Evolutionary conservation across 75 land plant species (phyloP).

Genomic region (Larix kaempferi): DNA sequence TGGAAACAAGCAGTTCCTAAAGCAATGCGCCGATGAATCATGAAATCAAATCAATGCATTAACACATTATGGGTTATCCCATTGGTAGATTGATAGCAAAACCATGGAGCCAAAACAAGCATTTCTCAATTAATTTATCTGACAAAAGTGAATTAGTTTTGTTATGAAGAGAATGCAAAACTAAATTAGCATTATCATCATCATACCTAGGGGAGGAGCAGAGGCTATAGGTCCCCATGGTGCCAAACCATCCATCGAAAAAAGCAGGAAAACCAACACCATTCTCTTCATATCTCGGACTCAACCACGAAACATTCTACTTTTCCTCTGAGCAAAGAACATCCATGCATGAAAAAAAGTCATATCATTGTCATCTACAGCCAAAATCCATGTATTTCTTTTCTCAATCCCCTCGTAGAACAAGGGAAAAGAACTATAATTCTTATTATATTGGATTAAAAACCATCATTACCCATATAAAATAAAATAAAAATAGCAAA

Average conservation of each 20-base stretch:
- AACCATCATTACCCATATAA: background rate
- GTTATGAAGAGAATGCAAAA: background rate
- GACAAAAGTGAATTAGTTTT: background rate
- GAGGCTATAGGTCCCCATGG: background rate
- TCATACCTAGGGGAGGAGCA: constrained; percentile 7
- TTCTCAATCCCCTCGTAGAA: constrained; percentile 2
- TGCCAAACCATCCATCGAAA: background rate
- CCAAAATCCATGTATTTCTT: background rate
- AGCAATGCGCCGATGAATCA: no score
- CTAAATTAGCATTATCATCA: background rate
- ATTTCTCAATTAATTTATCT: background rate
- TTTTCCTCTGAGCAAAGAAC: constrained; percentile 5
- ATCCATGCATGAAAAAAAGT: constrained; percentile 4
- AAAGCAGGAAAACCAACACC: background rate
- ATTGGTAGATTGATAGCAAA: background rate
- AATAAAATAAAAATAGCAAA: background rate
- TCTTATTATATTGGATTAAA: background rate
- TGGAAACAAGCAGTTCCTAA: no score
- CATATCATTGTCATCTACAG: background rate
- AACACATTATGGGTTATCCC: background rate
- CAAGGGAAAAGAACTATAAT: background rate
- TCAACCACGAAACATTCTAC: background rate
- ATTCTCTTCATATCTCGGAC: constrained; percentile 6
- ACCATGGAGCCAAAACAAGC: background rate
- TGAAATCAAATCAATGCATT: no score